These are phyloP conservation scores for Mycena kentingensis DNA, from an alignment of 768 basidiomycete genomes.

Conservation along the genomic window DNA sequence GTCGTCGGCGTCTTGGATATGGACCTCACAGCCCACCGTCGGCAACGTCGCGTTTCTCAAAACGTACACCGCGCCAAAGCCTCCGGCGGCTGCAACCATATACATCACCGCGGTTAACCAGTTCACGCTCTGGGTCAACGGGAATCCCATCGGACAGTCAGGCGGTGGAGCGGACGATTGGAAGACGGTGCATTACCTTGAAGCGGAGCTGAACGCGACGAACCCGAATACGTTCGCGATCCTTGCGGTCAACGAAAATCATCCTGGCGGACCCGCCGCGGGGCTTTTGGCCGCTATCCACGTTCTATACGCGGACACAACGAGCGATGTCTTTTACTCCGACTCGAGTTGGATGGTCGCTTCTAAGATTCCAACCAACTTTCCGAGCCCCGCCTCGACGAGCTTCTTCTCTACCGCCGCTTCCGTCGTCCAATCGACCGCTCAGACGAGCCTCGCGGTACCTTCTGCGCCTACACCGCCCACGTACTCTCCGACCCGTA, in stretches of 20 bases:
- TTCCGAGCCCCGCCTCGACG: constrained; percentile 1
- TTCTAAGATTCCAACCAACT: constrained; percentile 3
- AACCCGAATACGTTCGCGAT: constrained; percentile 12
- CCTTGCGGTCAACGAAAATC: constrained; percentile 2
- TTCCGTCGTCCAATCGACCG: background rate
- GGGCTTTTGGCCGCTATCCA: constrained; percentile 11
- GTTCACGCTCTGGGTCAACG: constrained; percentile 14
- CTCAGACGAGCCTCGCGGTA: background rate
- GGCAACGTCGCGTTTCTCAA: constrained; percentile 16
- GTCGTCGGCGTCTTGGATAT: constrained; percentile 18
- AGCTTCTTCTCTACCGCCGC: background rate
- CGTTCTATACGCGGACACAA: constrained; percentile 2
- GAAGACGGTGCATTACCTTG: constrained; percentile 5
- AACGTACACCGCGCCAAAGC: constrained; percentile 1
- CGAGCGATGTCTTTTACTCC: constrained; percentile 4
- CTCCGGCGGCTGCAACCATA: constrained; percentile 1
- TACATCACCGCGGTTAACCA: constrained; percentile 12
- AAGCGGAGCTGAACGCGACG: constrained; percentile 2
- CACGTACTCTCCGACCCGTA: background rate
- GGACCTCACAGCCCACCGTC: constrained; percentile 5
- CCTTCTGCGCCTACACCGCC: background rate
- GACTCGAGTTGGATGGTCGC: constrained; percentile 12
- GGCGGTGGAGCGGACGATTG: background rate
- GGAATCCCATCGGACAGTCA: constrained; percentile 11
- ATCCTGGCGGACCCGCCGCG: background rate